Evolutionary conservation across 306 rosid species (phyloP).

Genomic region (Dryas octopetala): DNA sequence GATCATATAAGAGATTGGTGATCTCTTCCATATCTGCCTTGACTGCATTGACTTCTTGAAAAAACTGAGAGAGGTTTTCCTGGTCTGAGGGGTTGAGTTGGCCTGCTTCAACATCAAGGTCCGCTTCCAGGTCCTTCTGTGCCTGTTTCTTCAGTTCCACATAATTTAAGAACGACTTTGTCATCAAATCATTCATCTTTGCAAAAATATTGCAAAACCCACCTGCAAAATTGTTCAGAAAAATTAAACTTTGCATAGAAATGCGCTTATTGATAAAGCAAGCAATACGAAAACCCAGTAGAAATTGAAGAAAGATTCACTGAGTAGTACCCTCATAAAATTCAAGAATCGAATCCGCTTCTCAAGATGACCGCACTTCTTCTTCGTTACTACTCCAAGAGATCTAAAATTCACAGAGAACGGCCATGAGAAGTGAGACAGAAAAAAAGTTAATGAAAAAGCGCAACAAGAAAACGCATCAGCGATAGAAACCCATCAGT

Average conservation of each 20-base stretch:
- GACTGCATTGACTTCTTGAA: conserved; percentile 57
- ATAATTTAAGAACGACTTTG: conserved; percentile 87
- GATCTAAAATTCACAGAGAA: conserved; percentile 31
- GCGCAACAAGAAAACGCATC: not conserved
- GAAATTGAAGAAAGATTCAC: conserved; percentile 16
- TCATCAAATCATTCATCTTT: conserved; percentile 94
- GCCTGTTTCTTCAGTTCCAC: conserved; percentile 83
- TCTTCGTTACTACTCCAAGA: conserved; percentile 22
- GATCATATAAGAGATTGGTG: conserved; percentile 85
- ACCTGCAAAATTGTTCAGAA: conserved; percentile 23
- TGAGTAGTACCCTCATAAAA: conserved; percentile 38
- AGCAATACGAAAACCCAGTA: conserved; percentile 10
- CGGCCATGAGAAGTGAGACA: not conserved
- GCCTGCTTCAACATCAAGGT: conserved; percentile 60
- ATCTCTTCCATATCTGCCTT: conserved; percentile 87
- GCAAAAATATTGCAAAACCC: conserved; percentile 38
- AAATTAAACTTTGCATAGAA: not conserved
- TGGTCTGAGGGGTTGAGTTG: conserved; percentile 57
- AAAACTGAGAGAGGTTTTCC: conserved; percentile 71
- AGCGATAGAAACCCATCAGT: too few species aligned
- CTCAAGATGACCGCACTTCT: conserved; percentile 15
- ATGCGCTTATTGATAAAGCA: not conserved
- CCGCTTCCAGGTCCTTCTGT: conserved; percentile 52
- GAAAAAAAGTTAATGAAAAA: conserved; percentile 1
- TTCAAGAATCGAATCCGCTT: conserved; percentile 49